phyloP scores from a whole-genome alignment of 169 alveolate genomes.

The Plasmodium coatneyi region DNA sequence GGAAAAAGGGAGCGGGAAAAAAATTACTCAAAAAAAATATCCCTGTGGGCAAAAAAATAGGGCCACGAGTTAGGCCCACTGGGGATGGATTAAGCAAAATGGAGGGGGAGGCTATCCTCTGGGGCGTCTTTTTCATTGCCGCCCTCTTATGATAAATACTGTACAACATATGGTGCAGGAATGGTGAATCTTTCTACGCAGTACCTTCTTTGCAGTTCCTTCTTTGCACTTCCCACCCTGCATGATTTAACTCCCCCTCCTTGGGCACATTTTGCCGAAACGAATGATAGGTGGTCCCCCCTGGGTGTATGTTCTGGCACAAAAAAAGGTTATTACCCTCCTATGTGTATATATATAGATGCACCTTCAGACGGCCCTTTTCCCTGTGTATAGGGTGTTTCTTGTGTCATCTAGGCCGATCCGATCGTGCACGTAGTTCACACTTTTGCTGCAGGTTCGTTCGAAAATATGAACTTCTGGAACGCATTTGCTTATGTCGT shows the following conservation, averaged over 20 bases:
- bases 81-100: background rate
- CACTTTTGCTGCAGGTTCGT: constrained; percentile 86
- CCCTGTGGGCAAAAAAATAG: background rate
- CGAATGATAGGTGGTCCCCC: background rate
- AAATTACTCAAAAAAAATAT: background rate
- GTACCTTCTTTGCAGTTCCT: background rate
- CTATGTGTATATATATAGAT: background rate
- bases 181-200: background rate
- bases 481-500: constrained; percentile 83
- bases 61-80: background rate
- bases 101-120: background rate
- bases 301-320: background rate
- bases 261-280: background rate
- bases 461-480: constrained; percentile 87
- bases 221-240: background rate
- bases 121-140: background rate
- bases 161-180: background rate
- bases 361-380: constrained; percentile 60
- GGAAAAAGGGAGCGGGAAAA: background rate
- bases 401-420: constrained; percentile 91
- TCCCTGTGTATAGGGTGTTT: constrained; percentile 87
- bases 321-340: background rate
- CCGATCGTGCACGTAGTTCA: constrained; percentile 87
- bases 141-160: background rate
- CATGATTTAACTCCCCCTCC: background rate